phyloP scores from a whole-genome alignment of 2,329 filamentous ascomycete genomes.

The Coleophoma crateriformis region DNA sequence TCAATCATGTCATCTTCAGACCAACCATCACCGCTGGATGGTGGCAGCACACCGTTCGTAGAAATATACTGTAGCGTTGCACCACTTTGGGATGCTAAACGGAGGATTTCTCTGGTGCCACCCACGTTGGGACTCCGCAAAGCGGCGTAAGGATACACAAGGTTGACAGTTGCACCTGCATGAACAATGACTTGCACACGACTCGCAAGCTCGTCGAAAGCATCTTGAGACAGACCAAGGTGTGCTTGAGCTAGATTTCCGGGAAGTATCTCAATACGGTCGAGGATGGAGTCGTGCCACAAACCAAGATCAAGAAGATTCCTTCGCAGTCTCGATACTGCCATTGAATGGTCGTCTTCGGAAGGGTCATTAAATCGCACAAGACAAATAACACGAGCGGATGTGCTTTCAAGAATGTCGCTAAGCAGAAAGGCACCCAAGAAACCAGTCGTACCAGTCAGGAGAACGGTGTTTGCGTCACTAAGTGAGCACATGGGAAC shows the following conservation, averaged over 20 bases:
- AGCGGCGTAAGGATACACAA: slow-evolving; percentile 77
- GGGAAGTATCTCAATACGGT: slow-evolving; percentile 70
- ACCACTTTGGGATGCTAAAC: slow-evolving; percentile 60
- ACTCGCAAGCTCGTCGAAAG: slow-evolving; percentile 58
- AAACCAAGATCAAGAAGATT: slow-evolving; percentile 74
- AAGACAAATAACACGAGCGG: slow-evolving; percentile 55
- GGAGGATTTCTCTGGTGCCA: slow-evolving; percentile 72
- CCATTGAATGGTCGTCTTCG: slow-evolving; percentile 57
- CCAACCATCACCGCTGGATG: slow-evolving; percentile 61
- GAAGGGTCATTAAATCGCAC: slow-evolving; percentile 70
- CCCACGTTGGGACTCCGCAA: slow-evolving; percentile 69
- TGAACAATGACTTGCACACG: slow-evolving; percentile 71
- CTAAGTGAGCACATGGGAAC: slow-evolving; percentile 30
- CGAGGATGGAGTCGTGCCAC: slow-evolving; percentile 72
- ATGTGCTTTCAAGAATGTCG: slow-evolving; percentile 61
- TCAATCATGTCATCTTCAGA: slow-evolving; percentile 62
- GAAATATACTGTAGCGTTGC: slow-evolving; percentile 75
- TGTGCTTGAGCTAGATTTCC: slow-evolving; percentile 66
- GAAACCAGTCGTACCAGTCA: slow-evolving; percentile 88
- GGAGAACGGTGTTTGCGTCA: slow-evolving; percentile 56
- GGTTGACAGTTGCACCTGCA: slow-evolving; percentile 71
- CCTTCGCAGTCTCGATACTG: slow-evolving; percentile 66
- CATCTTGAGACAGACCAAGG: slow-evolving; percentile 61
- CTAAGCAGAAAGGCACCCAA: slow-evolving; percentile 73
- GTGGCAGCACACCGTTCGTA: slow-evolving; percentile 73